phyloP scores from a whole-genome alignment of 495 filamentous ascomycete genomes.

The Astrothelium subdiscretum region DNA sequence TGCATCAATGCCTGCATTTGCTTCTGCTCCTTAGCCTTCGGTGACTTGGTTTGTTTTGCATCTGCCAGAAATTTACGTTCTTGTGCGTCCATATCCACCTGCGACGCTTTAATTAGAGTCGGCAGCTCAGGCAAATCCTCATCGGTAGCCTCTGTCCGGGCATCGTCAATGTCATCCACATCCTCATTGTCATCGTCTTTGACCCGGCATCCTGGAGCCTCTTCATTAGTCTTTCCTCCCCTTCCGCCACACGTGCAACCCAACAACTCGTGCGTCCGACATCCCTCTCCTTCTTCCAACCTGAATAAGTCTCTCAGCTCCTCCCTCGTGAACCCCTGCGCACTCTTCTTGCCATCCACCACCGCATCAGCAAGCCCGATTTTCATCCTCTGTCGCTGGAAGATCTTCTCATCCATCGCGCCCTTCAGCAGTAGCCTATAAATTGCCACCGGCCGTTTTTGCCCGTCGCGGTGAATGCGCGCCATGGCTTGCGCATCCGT shows the following conservation, averaged over 20 bases:
- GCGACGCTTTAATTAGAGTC: constrained; percentile 43
- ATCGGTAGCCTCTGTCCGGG: constrained; percentile 13
- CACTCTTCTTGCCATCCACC: constrained; percentile 50
- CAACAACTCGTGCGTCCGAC: constrained; percentile 62
- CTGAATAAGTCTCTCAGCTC: constrained; percentile 64
- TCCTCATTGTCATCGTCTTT: constrained; percentile 16
- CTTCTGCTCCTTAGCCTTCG: constrained; percentile 54
- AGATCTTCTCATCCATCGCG: constrained; percentile 74
- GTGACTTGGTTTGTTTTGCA: constrained; percentile 29
- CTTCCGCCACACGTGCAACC: constrained; percentile 55
- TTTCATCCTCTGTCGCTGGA: constrained; percentile 71
- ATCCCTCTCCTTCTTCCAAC: constrained; percentile 45
- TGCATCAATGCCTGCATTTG: no score
- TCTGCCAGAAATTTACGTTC: constrained; percentile 37
- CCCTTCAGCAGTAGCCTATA: constrained; percentile 65
- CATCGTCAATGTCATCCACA: constrained; percentile 23
- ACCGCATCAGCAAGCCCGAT: constrained; percentile 56
- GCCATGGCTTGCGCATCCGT: constrained; percentile 82
- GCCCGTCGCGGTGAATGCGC: constrained; percentile 68
- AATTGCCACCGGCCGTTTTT: constrained; percentile 58
- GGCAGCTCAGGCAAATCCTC: constrained; percentile 3
- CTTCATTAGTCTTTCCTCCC: constrained; percentile 25
- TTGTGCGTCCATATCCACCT: constrained; percentile 52
- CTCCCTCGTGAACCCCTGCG: constrained; percentile 51
- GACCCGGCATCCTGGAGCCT: neutral